phyloP scores from a whole-genome alignment of 768 basidiomycete genomes.

The Pleurotus tuoliensis region DNA sequence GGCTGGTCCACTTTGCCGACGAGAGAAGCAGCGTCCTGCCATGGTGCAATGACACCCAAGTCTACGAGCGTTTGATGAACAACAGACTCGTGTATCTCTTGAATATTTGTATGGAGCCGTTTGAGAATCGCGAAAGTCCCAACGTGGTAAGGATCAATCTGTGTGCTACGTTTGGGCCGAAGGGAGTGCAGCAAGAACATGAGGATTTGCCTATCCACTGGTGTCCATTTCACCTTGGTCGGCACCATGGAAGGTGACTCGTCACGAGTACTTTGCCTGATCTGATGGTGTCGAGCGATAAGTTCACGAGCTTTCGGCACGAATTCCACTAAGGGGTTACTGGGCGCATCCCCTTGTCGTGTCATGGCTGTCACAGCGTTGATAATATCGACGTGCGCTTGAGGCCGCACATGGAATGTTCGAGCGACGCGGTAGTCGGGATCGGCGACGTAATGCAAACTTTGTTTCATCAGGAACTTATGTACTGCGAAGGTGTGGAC shows the following conservation, averaged over 20 bases:
- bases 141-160: conserved; percentile 60
- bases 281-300: conserved; percentile 29
- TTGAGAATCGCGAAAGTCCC: conserved; percentile 57
- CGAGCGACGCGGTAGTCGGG: conserved; percentile 44
- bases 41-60: conserved; percentile 73
- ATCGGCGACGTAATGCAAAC: conserved; percentile 49
- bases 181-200: conserved; percentile 55
- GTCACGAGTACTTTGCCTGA: conserved; percentile 23
- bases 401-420: conserved; percentile 62
- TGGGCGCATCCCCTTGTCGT: conserved; percentile 21
- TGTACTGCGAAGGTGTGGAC: conserved; percentile 50
- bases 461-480: conserved; percentile 55
- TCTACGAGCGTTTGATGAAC: conserved; percentile 55
- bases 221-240: conserved; percentile 38
- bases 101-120: conserved; percentile 36
- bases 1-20: conserved; percentile 32
- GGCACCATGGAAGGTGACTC: conserved; percentile 24
- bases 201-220: conserved; percentile 54
- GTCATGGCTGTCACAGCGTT: conserved; percentile 46
- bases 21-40: conserved; percentile 64
- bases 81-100: conserved; percentile 25
- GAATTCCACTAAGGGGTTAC: conserved; percentile 44
- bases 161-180: conserved; percentile 41
- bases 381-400: conserved; percentile 49
- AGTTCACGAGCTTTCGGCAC: conserved; percentile 42